Percentiles rank a stretch among this genome's conserved stretches.
These are phyloP conservation scores for Fusarium goolgardi DNA, from an alignment of 2,329 filamentous ascomycete species.

Conservation along the genomic window DNA sequence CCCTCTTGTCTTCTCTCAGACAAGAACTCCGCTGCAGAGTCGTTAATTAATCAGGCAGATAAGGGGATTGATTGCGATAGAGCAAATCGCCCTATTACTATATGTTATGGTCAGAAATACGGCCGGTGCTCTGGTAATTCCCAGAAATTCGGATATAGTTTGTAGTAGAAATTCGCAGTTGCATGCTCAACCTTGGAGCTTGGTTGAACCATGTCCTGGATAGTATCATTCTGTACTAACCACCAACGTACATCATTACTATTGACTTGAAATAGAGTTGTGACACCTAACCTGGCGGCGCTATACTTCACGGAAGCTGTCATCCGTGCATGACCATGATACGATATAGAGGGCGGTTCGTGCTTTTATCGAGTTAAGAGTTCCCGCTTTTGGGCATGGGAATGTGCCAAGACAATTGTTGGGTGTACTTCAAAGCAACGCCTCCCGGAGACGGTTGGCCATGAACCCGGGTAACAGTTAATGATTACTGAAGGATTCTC, in stretches of 20 bases:
- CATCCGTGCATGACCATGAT: conserved; percentile 11
- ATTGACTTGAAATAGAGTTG: conserved; percentile 4
- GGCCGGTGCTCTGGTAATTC: background rate
- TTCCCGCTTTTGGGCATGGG: conserved; percentile 19
- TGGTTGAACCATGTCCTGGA: background rate
- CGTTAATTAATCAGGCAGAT: background rate
- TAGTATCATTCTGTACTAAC: background rate
- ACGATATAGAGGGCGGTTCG: conserved; percentile 32
- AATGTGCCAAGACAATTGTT: conserved; percentile 39
- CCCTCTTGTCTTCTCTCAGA: background rate
- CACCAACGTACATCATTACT: conserved; percentile 1
- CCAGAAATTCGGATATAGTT: background rate
- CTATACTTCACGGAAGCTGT: conserved; percentile 15
- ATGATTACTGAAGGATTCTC: background rate
- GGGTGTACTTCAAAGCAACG: conserved; percentile 10
- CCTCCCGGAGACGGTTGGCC: background rate
- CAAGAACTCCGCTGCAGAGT: background rate
- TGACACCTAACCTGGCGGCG: conserved; percentile 12
- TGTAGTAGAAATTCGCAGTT: background rate
- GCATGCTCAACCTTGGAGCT: background rate
- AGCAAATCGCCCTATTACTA: background rate
- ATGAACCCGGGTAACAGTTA: background rate
- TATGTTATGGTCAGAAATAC: background rate
- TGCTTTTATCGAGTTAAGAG: conserved; percentile 18
- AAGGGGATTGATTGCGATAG: background rate